A percentile compares a stretch with the other conserved stretches of the same genome.
phyloP scores from a whole-genome alignment of 23 red algal species.

The Gracilaria caudata region DNA sequence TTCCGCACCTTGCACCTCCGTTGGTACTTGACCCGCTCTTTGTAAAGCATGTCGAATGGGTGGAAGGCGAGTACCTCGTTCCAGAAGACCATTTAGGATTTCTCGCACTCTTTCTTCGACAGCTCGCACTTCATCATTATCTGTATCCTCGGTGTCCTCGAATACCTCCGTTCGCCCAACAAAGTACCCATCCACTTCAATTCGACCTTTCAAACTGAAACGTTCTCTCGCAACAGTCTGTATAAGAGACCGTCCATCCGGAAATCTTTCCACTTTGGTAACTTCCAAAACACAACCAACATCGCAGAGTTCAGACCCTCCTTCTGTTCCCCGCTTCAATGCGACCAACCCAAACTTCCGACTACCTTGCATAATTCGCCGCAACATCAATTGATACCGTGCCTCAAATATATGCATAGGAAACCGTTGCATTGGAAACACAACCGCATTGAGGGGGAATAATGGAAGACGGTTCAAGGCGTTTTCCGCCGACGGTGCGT shows the following conservation, averaged over 20 bases:
- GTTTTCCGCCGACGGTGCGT: slow-evolving; percentile 45
- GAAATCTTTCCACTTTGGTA: slow-evolving; percentile 65
- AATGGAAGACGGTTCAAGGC: slow-evolving; percentile 64
- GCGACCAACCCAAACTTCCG: slow-evolving; percentile 82
- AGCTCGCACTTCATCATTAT: slow-evolving; percentile 34
- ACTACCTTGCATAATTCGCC: slow-evolving; percentile 71
- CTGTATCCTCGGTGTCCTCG: slow-evolving; percentile 63
- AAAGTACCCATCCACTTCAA: slow-evolving; percentile 80
- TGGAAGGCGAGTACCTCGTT: slow-evolving; percentile 23
- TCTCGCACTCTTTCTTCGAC: slow-evolving; percentile 29
- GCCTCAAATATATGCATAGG: slow-evolving; percentile 89
- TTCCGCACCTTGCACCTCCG: slow-evolving; percentile 32
- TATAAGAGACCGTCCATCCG: slow-evolving; percentile 77
- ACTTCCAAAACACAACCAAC: slow-evolving; percentile 78
- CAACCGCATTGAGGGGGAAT: slow-evolving; percentile 68
- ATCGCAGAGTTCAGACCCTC: slow-evolving; percentile 41
- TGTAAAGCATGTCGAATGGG: slow-evolving; percentile 47
- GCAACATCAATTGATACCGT: slow-evolving; percentile 82
- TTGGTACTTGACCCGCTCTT: slow-evolving; percentile 51
- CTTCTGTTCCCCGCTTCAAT: slow-evolving; percentile 36
- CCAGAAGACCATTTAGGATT: slow-evolving; percentile 15
- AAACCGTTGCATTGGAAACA: slow-evolving; percentile 78
- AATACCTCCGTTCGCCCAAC: slow-evolving; percentile 63
- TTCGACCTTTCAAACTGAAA: slow-evolving; percentile 50
- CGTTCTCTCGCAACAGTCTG: slow-evolving; percentile 62